These are phyloP conservation scores for Aspergillus taichungensis DNA, from an alignment of 495 filamentous ascomycete genomes.

Conservation along the genomic window DNA sequence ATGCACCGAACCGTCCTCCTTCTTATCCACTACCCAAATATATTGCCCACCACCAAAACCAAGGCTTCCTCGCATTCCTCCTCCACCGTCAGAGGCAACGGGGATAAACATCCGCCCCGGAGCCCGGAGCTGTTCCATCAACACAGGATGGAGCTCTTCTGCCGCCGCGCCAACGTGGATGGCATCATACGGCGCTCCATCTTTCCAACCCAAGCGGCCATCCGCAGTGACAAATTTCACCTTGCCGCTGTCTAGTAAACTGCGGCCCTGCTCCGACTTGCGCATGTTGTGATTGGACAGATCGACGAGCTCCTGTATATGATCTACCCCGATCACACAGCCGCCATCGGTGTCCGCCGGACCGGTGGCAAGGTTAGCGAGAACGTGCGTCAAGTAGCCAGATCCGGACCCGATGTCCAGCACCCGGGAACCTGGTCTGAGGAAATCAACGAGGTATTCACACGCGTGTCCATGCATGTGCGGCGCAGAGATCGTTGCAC, in stretches of 20 bases:
- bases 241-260: conserved; percentile 47
- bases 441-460: conserved; percentile 57
- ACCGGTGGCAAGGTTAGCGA: conserved; percentile 68
- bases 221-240: conserved; percentile 74
- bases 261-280: conserved; percentile 58
- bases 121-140: conserved; percentile 69
- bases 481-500: conserved; percentile 88
- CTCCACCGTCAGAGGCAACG: conserved; percentile 50
- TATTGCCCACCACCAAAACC: conserved; percentile 48
- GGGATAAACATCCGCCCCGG: conserved; percentile 86
- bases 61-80: conserved; percentile 10
- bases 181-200: conserved; percentile 64
- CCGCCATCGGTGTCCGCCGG: conserved; percentile 29
- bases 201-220: conserved; percentile 66
- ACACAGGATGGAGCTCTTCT: conserved; percentile 54
- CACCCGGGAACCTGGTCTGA: conserved; percentile 46
- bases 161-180: conserved; percentile 96
- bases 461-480: conserved; percentile 90
- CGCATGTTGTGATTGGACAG: conserved; percentile 65
- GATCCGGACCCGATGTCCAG: conserved; percentile 87
- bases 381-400: conserved; percentile 84
- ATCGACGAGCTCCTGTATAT: conserved; percentile 70
- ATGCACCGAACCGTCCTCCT: conserved; percentile 60
- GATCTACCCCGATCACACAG: conserved; percentile 75
- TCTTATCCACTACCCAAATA: conserved; percentile 89